Percentiles rank a stretch among this genome's conserved stretches.
Evolutionary conservation across 2,329 filamentous ascomycete genomes (phyloP).

Genomic region (Phaeosphaeriaceae sp.): DNA sequence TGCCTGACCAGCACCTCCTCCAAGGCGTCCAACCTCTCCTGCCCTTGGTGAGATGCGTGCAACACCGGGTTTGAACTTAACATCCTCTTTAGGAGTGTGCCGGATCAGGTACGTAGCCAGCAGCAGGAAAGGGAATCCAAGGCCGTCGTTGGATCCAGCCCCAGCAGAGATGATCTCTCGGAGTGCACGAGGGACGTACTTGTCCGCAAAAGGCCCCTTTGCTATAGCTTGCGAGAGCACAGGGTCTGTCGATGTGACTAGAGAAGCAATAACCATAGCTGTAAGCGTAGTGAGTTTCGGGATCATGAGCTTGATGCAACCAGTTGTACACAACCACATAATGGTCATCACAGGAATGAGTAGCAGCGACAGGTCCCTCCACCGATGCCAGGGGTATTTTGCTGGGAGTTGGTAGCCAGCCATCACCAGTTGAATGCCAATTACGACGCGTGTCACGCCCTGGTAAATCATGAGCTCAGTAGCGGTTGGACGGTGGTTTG

Average conservation of each 20-base stretch:
- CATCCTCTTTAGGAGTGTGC: conserved; percentile 52
- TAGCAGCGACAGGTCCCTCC: conserved; percentile 62
- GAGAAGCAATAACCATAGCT: conserved; percentile 65
- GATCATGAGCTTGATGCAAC: conserved; percentile 62
- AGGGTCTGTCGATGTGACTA: conserved; percentile 67
- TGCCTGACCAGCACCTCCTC: conserved; percentile 59
- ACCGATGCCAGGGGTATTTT: conserved; percentile 58
- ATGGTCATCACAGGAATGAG: conserved; percentile 67
- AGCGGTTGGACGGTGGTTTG: too few relatives aligned
- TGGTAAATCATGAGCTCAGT: too few relatives aligned
- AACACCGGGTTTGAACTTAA: conserved; percentile 29
- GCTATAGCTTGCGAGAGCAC: conserved; percentile 68
- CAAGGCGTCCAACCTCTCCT: conserved; percentile 55
- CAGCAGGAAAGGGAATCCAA: conserved; percentile 66
- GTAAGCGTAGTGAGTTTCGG: conserved; percentile 59
- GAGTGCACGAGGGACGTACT: conserved; percentile 63
- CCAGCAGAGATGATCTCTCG: conserved; percentile 68
- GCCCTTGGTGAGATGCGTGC: conserved; percentile 11
- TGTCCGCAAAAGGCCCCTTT: conserved; percentile 68
- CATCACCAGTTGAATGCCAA: conserved; percentile 68
- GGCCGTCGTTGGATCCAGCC: conserved; percentile 67
- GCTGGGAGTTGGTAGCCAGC: conserved; percentile 67
- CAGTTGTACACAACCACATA: conserved; percentile 66
- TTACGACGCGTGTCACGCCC: conserved; percentile 64
- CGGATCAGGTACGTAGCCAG: conserved; percentile 64